Conservation (phyloP, 495 filamentous ascomycete genomes). For the Thozetella sp. region DNA sequence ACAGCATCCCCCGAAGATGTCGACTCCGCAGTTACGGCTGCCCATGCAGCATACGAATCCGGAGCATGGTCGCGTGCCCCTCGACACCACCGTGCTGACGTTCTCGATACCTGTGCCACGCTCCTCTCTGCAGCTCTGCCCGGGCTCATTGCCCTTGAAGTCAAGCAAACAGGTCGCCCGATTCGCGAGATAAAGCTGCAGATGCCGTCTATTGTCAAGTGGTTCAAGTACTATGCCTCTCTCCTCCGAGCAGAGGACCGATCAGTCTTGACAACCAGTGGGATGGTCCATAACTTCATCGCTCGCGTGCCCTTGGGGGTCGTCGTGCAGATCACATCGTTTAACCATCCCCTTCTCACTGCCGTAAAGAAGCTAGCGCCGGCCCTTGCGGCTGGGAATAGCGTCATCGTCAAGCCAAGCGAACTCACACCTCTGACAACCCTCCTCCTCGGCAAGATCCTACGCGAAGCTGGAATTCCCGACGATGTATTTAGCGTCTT, state of each 20-base stretch:
- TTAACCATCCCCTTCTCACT: conserved; percentile 66
- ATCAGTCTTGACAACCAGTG: conserved; percentile 59
- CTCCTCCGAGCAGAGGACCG: conserved; percentile 62
- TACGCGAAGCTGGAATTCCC: conserved; percentile 56
- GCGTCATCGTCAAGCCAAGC: conserved; percentile 62
- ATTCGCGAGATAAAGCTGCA: conserved; percentile 69
- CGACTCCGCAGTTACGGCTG: conserved; percentile 40
- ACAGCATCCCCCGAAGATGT: conserved; percentile 51
- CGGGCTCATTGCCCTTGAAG: conserved; percentile 56
- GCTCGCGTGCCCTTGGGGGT: conserved; percentile 63
- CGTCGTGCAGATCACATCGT: conserved; percentile 65
- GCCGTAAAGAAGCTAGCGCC: conserved; percentile 66
- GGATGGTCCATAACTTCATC: conserved; percentile 62
- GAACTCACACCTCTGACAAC: conserved; percentile 63
- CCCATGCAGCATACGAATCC: conserved; percentile 47
- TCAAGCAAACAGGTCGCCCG: conserved; percentile 62
- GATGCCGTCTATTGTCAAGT: conserved; percentile 60
- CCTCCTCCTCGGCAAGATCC: conserved; percentile 48
- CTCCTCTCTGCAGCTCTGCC: conserved; percentile 51
- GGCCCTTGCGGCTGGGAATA: conserved; percentile 64
- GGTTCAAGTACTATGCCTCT: conserved; percentile 67
- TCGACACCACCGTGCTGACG: conserved; percentile 51
- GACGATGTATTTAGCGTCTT: conserved; percentile 61
- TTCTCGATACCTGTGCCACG: conserved; percentile 57
- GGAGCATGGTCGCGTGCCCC: conserved; percentile 60